Evolutionary conservation across 495 filamentous ascomycete species (phyloP).

Genomic region (Penicillium mononematosum): DNA sequence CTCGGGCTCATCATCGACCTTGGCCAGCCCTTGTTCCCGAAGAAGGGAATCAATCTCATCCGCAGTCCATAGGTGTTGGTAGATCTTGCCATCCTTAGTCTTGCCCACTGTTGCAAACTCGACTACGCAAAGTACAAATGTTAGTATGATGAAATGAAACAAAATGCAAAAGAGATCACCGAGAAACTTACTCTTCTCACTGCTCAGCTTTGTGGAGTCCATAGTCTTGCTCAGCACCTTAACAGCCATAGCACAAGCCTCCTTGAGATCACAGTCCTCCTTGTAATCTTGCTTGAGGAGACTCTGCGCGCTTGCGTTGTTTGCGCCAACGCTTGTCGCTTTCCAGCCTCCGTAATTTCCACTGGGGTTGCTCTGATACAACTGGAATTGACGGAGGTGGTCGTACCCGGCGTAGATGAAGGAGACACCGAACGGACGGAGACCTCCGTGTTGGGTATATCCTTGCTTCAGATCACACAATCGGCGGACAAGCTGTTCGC

Average conservation of each 20-base stretch:
- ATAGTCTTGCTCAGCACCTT: slow-evolving; percentile 99
- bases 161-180: neutral
- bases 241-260: slow-evolving; percentile 95
- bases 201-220: slow-evolving; percentile 97
- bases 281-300: slow-evolving; percentile 99
- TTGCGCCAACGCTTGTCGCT: slow-evolving; percentile 94
- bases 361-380: slow-evolving; percentile 99
- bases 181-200: slow-evolving; percentile 85
- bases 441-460: slow-evolving; percentile 97
- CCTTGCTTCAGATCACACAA: slow-evolving; percentile 99
- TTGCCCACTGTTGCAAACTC: slow-evolving; percentile 98
- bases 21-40: slow-evolving; percentile 92
- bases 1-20: slow-evolving; percentile 76
- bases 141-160: slow-evolving; percentile 26
- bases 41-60: slow-evolving; percentile 94
- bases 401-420: slow-evolving; percentile 99
- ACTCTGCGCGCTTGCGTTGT: slow-evolving; percentile 97
- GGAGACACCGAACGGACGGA: slow-evolving; percentile 95
- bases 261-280: slow-evolving; percentile 92
- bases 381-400: slow-evolving; percentile 90
- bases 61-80: slow-evolving; percentile 95
- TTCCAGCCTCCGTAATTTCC: slow-evolving; percentile 99
- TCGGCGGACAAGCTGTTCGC: slow-evolving; percentile 94
- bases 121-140: slow-evolving; percentile 53
- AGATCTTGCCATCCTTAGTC: slow-evolving; percentile 91